Conservation (phyloP, 78 protist species). For the Pigoraptor vietnamica region DNA sequence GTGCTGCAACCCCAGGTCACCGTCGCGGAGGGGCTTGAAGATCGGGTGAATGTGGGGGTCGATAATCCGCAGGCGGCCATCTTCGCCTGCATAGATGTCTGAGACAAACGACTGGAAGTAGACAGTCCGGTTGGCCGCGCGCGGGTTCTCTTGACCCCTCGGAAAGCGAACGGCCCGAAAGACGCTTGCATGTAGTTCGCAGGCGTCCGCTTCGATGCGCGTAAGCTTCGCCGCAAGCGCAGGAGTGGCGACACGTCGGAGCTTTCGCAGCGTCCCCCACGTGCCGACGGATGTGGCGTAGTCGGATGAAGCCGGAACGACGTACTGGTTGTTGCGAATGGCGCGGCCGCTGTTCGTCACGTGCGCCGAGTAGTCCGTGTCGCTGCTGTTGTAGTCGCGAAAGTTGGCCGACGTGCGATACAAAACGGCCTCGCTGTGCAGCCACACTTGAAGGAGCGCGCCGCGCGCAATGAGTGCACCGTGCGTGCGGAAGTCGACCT, state of each 20-base stretch:
- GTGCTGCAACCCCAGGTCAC: background rate
- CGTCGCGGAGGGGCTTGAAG: background rate
- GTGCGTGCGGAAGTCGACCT: background rate
- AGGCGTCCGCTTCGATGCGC: background rate
- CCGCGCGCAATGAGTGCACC: background rate
- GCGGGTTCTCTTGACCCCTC: background rate
- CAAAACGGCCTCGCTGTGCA: background rate
- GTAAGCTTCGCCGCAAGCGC: background rate
- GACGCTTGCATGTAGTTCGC: background rate
- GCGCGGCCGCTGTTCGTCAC: background rate
- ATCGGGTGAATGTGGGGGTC: background rate
- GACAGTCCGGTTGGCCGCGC: too few species aligned
- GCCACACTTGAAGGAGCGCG: background rate
- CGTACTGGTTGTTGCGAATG: background rate
- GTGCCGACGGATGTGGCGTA: background rate
- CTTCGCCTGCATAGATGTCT: background rate
- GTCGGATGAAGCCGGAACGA: background rate
- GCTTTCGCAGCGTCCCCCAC: background rate
- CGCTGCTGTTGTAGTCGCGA: background rate
- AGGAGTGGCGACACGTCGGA: background rate
- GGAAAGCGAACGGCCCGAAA: background rate
- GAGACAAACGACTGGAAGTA: background rate
- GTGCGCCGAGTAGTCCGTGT: background rate
- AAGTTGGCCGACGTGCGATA: background rate
- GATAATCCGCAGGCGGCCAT: background rate